Evolutionary conservation across 164 flowering plant species (phyloP).

Genomic region (Vitis cinerea): DNA sequence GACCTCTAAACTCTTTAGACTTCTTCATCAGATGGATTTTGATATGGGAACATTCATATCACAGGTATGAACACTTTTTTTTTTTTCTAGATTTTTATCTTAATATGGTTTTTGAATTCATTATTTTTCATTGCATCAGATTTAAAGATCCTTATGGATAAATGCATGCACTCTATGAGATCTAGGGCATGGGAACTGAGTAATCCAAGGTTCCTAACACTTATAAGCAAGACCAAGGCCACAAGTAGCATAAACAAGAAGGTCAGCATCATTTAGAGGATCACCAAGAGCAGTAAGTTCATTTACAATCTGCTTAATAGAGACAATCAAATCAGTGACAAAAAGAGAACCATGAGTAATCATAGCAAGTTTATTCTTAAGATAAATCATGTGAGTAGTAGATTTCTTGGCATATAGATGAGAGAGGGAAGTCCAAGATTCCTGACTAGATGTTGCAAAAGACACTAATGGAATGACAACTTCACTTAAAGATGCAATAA

Average conservation of each 20-base stretch:
- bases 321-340: neutral
- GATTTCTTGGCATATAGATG: neutral
- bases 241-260: neutral
- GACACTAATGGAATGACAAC: neutral
- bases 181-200: too few relatives aligned
- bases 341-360: neutral
- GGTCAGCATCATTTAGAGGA: neutral
- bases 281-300: neutral
- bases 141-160: too few relatives aligned
- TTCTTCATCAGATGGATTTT: too few relatives aligned
- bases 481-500: neutral
- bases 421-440: neutral
- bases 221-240: neutral
- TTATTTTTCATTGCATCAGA: too few relatives aligned
- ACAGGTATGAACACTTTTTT: too few relatives aligned
- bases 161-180: too few relatives aligned
- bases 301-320: neutral
- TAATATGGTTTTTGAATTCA: too few relatives aligned
- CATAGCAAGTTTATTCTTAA: neutral
- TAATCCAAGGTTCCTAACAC: neutral
- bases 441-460: neutral
- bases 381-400: neutral
- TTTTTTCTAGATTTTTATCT: too few relatives aligned
- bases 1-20: too few relatives aligned
- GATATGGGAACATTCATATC: too few relatives aligned